Base-by-base conservation (phyloP, 441 rosid species). In the Gossypium trilobum region DNA sequence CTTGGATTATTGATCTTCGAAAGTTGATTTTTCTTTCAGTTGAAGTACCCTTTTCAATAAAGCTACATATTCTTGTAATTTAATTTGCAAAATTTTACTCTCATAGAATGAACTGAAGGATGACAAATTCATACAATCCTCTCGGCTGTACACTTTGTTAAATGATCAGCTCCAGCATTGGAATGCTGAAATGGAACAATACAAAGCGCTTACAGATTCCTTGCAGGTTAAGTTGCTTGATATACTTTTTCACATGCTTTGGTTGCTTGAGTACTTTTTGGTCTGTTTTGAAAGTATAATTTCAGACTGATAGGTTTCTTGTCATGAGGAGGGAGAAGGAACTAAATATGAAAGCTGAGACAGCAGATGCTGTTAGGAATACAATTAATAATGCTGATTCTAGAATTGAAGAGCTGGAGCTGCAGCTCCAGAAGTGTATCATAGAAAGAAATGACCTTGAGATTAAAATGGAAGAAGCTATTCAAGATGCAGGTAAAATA, bases 371-470 rank as follows among this genome's bases (percentile, higher is more conserved):
- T 46, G 88, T 89, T 46, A 87, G 86, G 76, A 84, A 77, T 80
- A 81, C 78, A 48, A 72, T 73, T 51, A 87, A 83, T 50, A 75
- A 71, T 79, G 77, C 81, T 51, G 92, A 85, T 73, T 81, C 92
- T 74, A 86, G 85, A 85, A 83, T 88, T 70, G 89, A 84, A 78
- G 93, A 84, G 78, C 85, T 95, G 62, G 92, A 92, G 82, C 79
- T 82, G 76, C 85, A 91, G 85, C 78, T 95, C 74, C 91, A 87
- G 81, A 88, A 83, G 76, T 89, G 89, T 88, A 79, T 85, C 39
- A 56, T 72, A 68, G 99, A 95, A 84, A 95, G 84, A 84, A 92
- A 95, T 85, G 94, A 91, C 70, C 85, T 87, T 66, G 97, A 88
- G 83, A 86, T 92, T 67, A 89, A 91, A 86, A 82, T 86, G 83